phyloP scores from a whole-genome alignment of 2,329 filamentous ascomycete genomes.

The Epicoccum sorghinum region DNA sequence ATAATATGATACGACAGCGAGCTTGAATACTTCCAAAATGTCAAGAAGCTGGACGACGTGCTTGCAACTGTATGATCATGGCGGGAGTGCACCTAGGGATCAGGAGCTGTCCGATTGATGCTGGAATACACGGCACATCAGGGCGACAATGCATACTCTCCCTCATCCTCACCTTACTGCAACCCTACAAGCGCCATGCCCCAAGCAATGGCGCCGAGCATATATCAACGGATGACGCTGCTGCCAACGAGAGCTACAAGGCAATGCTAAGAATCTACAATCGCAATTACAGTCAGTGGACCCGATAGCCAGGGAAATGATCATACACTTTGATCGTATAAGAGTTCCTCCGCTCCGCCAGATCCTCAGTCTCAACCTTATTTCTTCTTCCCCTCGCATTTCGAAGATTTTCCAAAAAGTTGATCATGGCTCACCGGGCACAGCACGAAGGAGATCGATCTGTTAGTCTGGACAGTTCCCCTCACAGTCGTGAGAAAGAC shows the following conservation, averaged over 20 bases:
- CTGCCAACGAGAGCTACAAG: background rate
- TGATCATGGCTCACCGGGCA: background rate
- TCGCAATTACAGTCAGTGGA: background rate
- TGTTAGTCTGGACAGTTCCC: background rate
- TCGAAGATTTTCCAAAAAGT: too few species aligned
- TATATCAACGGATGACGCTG: background rate
- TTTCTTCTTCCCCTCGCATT: too few species aligned
- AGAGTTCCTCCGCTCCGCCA: background rate
- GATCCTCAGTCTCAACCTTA: background rate
- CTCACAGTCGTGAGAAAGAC: background rate
- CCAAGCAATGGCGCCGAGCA: constrained; percentile 12
- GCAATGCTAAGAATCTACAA: background rate
- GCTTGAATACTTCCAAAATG: too few species aligned
- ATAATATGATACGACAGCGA: background rate
- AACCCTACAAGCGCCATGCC: background rate
- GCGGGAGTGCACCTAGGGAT: too few species aligned
- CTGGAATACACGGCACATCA: too few species aligned
- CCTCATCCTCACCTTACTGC: background rate
- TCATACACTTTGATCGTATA: background rate
- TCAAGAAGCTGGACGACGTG: too few species aligned
- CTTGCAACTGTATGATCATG: too few species aligned
- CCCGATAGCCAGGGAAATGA: background rate
- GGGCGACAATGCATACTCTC: too few species aligned
- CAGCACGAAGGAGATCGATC: background rate
- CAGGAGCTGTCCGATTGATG: too few species aligned